A percentile compares a stretch with the other conserved stretches of the same genome.
phyloP scores from a whole-genome alignment of 345 rosid species.

The Eucalyptus camaldulensis region DNA sequence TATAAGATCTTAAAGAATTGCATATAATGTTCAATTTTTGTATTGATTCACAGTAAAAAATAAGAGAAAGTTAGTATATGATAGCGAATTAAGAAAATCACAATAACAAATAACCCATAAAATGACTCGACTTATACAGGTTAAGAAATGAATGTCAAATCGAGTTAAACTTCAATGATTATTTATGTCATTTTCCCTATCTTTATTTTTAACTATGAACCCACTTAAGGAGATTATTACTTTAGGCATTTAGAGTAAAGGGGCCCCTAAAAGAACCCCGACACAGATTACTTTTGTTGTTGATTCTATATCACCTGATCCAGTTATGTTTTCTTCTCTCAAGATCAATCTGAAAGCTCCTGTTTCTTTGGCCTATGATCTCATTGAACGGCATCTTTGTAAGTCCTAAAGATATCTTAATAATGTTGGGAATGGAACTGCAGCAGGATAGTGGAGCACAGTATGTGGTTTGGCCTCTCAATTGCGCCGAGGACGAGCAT shows the following conservation, averaged over 20 bases:
- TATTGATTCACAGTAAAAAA: no score
- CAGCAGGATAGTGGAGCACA: constrained; percentile 67
- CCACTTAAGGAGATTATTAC: neutral
- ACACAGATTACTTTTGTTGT: neutral
- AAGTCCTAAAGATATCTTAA: neutral
- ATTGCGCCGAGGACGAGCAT: constrained; percentile 54
- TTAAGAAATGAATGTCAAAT: no score
- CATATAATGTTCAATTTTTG: no score
- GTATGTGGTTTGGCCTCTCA: constrained; percentile 57
- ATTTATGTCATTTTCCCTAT: neutral
- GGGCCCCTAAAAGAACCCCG: neutral
- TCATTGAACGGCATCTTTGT: neutral
- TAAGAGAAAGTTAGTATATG: no score
- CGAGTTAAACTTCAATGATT: no score
- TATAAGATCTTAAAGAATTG: no score
- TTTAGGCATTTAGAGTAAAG: neutral
- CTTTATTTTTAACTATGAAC: neutral
- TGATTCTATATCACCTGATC: neutral
- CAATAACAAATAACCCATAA: no score
- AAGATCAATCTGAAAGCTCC: neutral
- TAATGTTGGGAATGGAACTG: neutral
- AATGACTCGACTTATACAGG: no score
- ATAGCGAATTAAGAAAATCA: no score
- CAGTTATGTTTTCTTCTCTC: neutral
- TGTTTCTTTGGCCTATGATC: neutral